Evolutionary conservation across 306 rosid genomes (phyloP).

Genomic region (Heteromeles arbutifolia): DNA sequence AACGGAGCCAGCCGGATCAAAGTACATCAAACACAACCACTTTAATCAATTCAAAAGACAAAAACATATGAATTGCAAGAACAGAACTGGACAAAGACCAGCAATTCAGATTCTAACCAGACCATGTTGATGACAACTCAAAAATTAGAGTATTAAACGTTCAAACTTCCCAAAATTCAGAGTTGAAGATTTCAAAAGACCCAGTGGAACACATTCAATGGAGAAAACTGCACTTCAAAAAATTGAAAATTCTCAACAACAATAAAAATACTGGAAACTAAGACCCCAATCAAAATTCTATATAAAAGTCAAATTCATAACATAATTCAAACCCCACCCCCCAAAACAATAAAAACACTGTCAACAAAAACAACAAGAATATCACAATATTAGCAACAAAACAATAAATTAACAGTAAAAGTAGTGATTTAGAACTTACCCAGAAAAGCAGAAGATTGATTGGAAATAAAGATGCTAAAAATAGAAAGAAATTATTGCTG

Average conservation of each 20-base stretch:
- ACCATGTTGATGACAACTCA: background rate
- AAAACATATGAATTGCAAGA: background rate
- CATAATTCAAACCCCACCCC: no score
- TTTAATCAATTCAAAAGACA: background rate
- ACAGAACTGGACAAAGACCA: no score
- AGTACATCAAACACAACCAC: background rate
- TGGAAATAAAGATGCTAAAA: background rate
- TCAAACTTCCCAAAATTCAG: background rate
- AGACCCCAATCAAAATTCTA: no score
- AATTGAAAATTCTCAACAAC: background rate
- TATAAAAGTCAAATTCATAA: no score
- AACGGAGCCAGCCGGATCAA: no score
- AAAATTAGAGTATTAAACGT: background rate
- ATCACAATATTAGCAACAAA: background rate
- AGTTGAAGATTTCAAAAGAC: background rate
- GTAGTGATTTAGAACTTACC: constrained; percentile 1
- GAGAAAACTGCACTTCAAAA: background rate
- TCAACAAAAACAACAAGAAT: no score
- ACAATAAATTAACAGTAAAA: background rate
- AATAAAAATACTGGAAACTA: background rate
- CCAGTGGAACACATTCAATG: background rate
- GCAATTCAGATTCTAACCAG: background rate
- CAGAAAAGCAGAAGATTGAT: background rate
- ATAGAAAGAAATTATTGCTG: no score
- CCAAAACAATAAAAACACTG: no score